Percentiles rank a stretch among this genome's conserved stretches.
These are phyloP conservation scores for Vitis labrusca DNA, from an alignment of 164 flowering plant genomes.

Conservation along the genomic window DNA sequence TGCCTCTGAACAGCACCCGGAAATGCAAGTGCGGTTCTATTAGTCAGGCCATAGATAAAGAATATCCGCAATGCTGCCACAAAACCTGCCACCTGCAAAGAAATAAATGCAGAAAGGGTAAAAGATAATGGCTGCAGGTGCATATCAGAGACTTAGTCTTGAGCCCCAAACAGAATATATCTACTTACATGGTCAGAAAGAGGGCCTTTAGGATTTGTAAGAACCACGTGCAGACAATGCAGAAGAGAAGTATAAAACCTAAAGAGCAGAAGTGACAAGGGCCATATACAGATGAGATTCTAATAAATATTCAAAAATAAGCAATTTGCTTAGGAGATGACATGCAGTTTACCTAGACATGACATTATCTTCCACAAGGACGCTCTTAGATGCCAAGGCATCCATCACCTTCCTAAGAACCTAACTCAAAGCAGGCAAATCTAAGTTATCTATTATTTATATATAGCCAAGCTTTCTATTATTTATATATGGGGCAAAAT, in stretches of 20 bases:
- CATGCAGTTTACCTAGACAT: constrained; percentile 54
- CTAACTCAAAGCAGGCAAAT: constrained; percentile 33
- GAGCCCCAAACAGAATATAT: background rate
- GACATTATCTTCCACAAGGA: constrained; percentile 50
- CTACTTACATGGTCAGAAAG: constrained; percentile 76
- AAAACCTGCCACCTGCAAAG: constrained; percentile 72
- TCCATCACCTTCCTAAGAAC: constrained; percentile 76
- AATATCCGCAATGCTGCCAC: constrained; percentile 69
- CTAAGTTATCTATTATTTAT: background rate
- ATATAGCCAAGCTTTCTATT: too few relatives aligned
- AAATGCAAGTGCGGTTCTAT: constrained; percentile 24
- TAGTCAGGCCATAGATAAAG: constrained; percentile 59
- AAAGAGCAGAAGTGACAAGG: constrained; percentile 15
- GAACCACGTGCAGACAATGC: constrained; percentile 78
- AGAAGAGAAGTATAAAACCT: constrained; percentile 83
- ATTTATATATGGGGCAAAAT: background rate
- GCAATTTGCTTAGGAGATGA: background rate
- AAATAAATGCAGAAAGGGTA: constrained; percentile 1
- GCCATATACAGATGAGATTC: background rate
- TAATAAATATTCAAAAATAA: background rate
- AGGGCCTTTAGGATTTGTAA: constrained; percentile 61
- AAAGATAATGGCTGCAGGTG: constrained; percentile 2
- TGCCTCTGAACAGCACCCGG: constrained; percentile 22
- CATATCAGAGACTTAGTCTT: background rate
- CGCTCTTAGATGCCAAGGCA: constrained; percentile 49